Conservation (phyloP, 805 yeast genomes). For the Pichia deserticola region DNA sequence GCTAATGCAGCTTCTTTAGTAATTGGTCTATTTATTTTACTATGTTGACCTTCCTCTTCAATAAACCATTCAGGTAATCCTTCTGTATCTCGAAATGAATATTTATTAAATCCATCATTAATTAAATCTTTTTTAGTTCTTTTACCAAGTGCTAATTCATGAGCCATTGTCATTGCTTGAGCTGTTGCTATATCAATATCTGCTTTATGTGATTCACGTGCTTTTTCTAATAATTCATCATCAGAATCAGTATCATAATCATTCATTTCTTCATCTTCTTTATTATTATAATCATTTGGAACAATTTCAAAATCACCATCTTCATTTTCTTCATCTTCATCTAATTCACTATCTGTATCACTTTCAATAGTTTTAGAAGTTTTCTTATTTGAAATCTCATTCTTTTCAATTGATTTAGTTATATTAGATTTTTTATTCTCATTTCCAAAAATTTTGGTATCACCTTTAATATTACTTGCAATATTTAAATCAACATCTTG, state of each 20-base stretch:
- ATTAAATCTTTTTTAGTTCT: constrained; percentile 74
- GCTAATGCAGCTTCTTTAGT: constrained; percentile 90
- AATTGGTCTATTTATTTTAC: constrained; percentile 81
- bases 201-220: constrained; percentile 42
- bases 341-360: constrained; percentile 17
- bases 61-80: constrained; percentile 95
- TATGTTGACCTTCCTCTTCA: constrained; percentile 85
- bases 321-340: constrained; percentile 11
- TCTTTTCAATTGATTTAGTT: constrained; percentile 6
- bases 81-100: constrained; percentile 85
- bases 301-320: constrained; percentile 40
- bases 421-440: neutral
- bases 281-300: constrained; percentile 31
- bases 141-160: constrained; percentile 86
- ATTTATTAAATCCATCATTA: constrained; percentile 90
- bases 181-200: constrained; percentile 83
- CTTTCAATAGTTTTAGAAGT: neutral
- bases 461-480: constrained; percentile 9
- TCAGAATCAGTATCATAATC: constrained; percentile 45
- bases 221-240: constrained; percentile 40
- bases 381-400: constrained; percentile 6
- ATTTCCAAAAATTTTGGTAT: constrained; percentile 9
- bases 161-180: constrained; percentile 97
- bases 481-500: constrained; percentile 37
- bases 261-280: constrained; percentile 28